phyloP scores from a whole-genome alignment of 176 grass and related monocot genomes.

The Ensete glaucum region DNA sequence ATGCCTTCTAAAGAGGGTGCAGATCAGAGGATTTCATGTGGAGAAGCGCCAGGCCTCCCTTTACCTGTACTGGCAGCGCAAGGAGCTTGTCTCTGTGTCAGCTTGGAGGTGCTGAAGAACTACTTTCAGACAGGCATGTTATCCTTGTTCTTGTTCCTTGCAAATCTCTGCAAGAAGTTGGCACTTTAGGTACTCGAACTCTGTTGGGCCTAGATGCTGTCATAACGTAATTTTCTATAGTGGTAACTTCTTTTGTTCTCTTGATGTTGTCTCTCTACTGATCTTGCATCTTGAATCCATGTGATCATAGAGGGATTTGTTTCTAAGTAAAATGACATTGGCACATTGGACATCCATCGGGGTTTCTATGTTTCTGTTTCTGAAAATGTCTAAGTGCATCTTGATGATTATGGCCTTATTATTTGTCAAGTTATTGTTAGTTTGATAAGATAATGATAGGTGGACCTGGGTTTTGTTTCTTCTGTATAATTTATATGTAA shows the following conservation, averaged over 20 bases:
- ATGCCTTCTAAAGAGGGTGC: conserved; percentile 17
- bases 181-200: neutral
- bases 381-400: neutral
- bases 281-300: neutral
- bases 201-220: neutral
- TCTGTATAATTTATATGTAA: neutral
- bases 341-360: neutral
- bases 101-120: conserved; percentile 15
- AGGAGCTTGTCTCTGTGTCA: conserved; percentile 12
- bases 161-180: neutral
- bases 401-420: neutral
- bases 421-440: neutral
- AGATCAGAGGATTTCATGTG: conserved; percentile 20
- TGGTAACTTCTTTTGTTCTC: neutral
- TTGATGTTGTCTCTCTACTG: conserved; percentile 1
- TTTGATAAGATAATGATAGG: neutral
- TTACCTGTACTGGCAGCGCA: conserved; percentile 15
- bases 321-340: conserved; percentile 12
- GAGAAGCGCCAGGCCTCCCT: conserved; percentile 18
- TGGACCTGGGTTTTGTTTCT: neutral
- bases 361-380: neutral
- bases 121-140: conserved; percentile 10
- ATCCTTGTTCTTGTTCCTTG: neutral
- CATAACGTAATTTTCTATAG: neutral
- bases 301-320: conserved; percentile 1